These are phyloP conservation scores for Westerdykella sp. DNA, from an alignment of 2,329 filamentous ascomycete species.

Conservation along the genomic window DNA sequence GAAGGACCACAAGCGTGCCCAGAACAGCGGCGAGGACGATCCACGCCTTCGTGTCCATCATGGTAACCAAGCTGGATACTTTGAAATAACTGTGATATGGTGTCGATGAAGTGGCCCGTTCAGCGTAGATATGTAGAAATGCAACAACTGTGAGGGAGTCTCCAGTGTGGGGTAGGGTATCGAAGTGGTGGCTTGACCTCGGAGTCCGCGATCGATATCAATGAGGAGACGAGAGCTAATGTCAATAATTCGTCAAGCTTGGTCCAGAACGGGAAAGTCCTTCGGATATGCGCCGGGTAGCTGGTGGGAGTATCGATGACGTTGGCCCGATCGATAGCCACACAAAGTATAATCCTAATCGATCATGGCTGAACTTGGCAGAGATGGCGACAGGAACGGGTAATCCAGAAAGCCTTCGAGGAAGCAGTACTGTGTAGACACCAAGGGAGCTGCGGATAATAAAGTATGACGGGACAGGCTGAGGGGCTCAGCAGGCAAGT, in stretches of 20 bases:
- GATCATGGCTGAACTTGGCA: conserved; percentile 18
- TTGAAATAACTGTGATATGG: too few species aligned
- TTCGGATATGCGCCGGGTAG: neutral
- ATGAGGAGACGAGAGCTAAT: too few species aligned
- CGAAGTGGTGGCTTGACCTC: too few species aligned
- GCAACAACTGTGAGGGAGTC: too few species aligned
- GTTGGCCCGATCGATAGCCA: conserved; percentile 11
- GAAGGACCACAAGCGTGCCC: conserved; percentile 26
- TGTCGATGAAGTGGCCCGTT: too few species aligned
- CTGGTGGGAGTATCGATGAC: too few species aligned
- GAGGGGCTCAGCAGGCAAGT: conserved; percentile 21
- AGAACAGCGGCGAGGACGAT: conserved; percentile 34
- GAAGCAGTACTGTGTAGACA: conserved; percentile 5
- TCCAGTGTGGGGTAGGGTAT: too few species aligned
- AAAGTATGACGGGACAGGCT: conserved; percentile 26
- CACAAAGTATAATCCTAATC: conserved; percentile 19
- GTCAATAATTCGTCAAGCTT: neutral
- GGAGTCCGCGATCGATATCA: too few species aligned
- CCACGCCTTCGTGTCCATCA: conserved; percentile 31
- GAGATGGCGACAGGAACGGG: neutral
- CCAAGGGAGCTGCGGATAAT: conserved; percentile 20
- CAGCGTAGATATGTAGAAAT: too few species aligned
- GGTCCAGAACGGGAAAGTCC: neutral
- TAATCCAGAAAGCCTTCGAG: conserved; percentile 7
- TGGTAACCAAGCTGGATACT: conserved; percentile 6